phyloP scores from a whole-genome alignment of 1,284 basidiomycete genomes.

The Albatrellus sp. region DNA sequence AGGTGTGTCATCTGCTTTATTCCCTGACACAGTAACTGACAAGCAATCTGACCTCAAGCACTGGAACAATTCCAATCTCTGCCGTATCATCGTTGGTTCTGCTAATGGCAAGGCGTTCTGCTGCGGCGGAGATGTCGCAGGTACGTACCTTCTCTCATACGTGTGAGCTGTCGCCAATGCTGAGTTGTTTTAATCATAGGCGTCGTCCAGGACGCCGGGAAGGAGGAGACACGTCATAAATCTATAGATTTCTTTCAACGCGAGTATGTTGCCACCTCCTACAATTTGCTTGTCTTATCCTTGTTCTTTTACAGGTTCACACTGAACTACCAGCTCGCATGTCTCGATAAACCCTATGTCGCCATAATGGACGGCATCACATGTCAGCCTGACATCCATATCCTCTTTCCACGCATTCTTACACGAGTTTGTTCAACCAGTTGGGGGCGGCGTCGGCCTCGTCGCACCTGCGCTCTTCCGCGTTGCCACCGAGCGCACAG shows the following conservation, averaged over 20 bases:
- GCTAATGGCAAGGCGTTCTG: conserved; percentile 83
- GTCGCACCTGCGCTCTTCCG: conserved; percentile 83
- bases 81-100: conserved; percentile 67
- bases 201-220: conserved; percentile 38
- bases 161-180: conserved; percentile 2
- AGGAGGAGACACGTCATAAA: conserved; percentile 37
- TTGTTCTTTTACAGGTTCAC: conserved; percentile 52
- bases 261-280: conserved; percentile 45
- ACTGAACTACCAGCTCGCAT: conserved; percentile 77
- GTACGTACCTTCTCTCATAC: conserved; percentile 32
- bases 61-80: conserved; percentile 69
- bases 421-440: conserved; percentile 25
- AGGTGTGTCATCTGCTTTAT: conserved; percentile 32
- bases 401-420: conserved; percentile 2
- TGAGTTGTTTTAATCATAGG: conserved; percentile 22
- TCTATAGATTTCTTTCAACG: conserved; percentile 83
- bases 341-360: conserved; percentile 78
- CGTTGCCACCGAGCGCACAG: conserved; percentile 87
- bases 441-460: conserved; percentile 95
- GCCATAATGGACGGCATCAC: conserved; percentile 86
- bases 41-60: conserved; percentile 32
- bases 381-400: conserved; percentile 39
- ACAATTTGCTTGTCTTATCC: conserved; percentile 5
- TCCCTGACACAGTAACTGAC: neutral
- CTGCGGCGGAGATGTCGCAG: conserved; percentile 87